phyloP scores from a whole-genome alignment of 2,329 filamentous ascomycete species.

The Trichocomaceae sp. region DNA sequence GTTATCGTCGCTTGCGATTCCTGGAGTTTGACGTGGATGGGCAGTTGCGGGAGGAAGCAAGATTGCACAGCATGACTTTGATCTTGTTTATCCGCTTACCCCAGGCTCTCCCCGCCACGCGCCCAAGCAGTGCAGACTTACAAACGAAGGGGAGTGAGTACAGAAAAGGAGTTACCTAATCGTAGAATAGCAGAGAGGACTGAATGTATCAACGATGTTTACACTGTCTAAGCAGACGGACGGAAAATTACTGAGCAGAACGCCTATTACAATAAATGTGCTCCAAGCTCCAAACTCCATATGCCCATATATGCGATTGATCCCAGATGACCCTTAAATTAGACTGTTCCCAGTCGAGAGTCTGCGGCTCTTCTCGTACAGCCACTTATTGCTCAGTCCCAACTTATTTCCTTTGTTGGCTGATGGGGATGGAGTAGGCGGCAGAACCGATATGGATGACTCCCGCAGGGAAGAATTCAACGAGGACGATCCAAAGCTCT shows the following conservation, averaged over 20 bases:
- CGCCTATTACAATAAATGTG: conserved; percentile 4
- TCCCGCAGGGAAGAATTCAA: conserved; percentile 32
- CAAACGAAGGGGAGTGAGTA: not conserved
- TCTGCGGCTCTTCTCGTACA: conserved; percentile 69
- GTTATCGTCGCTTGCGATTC: not conserved
- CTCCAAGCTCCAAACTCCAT: conserved; percentile 11
- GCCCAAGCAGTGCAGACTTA: too few species aligned
- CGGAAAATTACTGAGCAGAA: conserved; percentile 1
- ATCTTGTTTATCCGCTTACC: not conserved
- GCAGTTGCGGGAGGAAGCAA: conserved; percentile 2
- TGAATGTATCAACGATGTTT: not conserved
- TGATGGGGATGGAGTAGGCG: conserved; percentile 63
- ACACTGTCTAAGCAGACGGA: not conserved
- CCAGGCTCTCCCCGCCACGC: not conserved
- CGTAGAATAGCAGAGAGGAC: not conserved
- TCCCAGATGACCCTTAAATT: conserved; percentile 6
- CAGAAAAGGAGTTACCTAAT: not conserved
- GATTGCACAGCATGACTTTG: not conserved
- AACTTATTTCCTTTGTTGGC: conserved; percentile 63
- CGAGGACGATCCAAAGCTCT: conserved; percentile 57
- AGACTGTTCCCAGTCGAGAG: conserved; percentile 31
- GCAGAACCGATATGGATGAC: conserved; percentile 49
- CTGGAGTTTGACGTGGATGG: not conserved
- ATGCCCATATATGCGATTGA: conserved; percentile 3
- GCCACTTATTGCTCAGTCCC: conserved; percentile 84